phyloP scores from a whole-genome alignment of 2,329 filamentous ascomycete genomes.

The Didymella sp. region DNA sequence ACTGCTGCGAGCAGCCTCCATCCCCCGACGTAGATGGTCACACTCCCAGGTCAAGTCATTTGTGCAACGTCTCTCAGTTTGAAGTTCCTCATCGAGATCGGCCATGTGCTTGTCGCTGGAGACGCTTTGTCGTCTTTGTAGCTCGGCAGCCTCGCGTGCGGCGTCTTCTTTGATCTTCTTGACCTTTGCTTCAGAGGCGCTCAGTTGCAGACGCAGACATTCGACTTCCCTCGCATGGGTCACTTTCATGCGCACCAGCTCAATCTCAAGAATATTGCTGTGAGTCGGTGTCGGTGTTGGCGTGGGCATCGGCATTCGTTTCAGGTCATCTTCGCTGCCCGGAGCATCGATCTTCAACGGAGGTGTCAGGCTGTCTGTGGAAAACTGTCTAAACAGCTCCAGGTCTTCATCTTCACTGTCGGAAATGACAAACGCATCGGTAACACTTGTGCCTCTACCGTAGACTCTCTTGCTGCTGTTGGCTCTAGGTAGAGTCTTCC shows the following conservation, averaged over 20 bases:
- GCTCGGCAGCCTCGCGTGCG: not conserved
- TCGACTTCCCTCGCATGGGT: not conserved
- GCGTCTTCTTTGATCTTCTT: not conserved
- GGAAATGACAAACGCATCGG: not conserved
- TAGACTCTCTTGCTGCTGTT: conserved; percentile 5
- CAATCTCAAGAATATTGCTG: not conserved
- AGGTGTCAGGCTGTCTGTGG: not conserved
- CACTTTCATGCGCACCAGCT: not conserved
- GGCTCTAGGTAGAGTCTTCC: not conserved
- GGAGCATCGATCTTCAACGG: not conserved
- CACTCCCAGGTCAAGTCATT: not conserved
- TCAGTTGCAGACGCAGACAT: not conserved
- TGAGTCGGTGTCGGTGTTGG: not conserved
- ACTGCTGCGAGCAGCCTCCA: not conserved
- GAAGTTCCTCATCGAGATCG: not conserved
- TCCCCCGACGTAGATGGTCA: not conserved
- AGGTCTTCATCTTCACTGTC: not conserved
- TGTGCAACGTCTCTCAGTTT: not conserved
- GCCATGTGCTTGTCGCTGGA: not conserved
- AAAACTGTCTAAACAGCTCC: not conserved
- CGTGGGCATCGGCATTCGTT: not conserved
- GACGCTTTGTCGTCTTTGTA: not conserved
- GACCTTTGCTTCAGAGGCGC: not conserved
- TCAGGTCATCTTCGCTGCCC: not conserved
- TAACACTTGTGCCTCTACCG: not conserved